phyloP scores from a whole-genome alignment of 2,329 filamentous ascomycete genomes.

The Alternaria panax region DNA sequence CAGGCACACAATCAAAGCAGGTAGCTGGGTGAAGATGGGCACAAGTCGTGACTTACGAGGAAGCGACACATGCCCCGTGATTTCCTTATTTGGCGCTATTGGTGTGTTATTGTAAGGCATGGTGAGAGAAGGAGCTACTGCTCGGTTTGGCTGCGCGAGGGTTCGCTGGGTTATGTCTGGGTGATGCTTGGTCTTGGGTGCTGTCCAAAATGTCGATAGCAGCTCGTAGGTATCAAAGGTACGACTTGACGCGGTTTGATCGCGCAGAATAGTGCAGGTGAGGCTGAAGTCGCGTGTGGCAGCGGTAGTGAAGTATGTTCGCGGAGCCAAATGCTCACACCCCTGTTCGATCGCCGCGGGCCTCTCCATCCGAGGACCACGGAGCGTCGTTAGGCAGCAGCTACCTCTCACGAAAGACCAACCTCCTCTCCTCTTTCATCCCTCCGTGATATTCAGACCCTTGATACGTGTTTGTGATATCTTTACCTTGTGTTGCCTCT shows the following conservation, averaged over 20 bases:
- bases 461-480: neutral
- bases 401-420: neutral
- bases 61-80: constrained; percentile 83
- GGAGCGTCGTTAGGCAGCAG: neutral
- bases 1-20: neutral
- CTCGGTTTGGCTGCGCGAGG: neutral
- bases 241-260: constrained; percentile 14
- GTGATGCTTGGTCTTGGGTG: neutral
- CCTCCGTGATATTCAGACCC: neutral
- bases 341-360: constrained; percentile 10
- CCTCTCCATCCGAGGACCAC: constrained; percentile 8
- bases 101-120: constrained; percentile 91
- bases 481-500: neutral
- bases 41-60: constrained; percentile 68
- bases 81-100: constrained; percentile 79
- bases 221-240: neutral
- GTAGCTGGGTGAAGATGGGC: neutral
- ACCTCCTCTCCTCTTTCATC: neutral
- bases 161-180: neutral
- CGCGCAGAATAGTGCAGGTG: constrained; percentile 4
- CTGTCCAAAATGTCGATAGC: neutral
- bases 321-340: constrained; percentile 5
- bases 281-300: constrained; percentile 15
- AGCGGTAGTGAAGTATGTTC: neutral
- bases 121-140: constrained; percentile 11